Conservation (phyloP, 495 filamentous ascomycete genomes). For the Polyplosphaeria fusca region DNA sequence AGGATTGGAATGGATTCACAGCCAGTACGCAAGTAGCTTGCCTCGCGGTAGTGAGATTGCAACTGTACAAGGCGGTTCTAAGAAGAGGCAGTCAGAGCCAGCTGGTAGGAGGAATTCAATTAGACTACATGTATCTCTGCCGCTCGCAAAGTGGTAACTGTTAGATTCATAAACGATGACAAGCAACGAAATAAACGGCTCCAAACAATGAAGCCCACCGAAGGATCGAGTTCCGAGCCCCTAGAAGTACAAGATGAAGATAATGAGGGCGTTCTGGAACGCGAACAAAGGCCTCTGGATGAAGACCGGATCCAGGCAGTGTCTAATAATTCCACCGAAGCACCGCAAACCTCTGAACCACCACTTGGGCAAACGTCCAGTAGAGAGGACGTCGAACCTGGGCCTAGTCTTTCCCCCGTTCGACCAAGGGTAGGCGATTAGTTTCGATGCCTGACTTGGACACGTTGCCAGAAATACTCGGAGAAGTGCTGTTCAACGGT, state of each 20-base stretch:
- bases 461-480: background rate
- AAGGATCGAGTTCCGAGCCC: too few relatives aligned
- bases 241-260: background rate
- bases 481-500: background rate
- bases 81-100: background rate
- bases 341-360: background rate
- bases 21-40: background rate
- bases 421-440: background rate
- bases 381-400: background rate
- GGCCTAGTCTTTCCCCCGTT: background rate
- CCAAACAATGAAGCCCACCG: background rate
- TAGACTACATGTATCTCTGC: background rate
- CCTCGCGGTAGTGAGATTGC: background rate
- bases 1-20: background rate
- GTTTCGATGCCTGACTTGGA: background rate
- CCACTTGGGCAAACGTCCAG: too few relatives aligned
- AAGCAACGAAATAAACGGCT: background rate
- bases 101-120: background rate
- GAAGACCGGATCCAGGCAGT: background rate
- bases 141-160: background rate
- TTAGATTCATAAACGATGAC: background rate
- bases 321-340: background rate
- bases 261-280: background rate
- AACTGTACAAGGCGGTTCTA: background rate
- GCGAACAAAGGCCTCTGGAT: background rate